Evolutionary conservation across 768 basidiomycete species (phyloP), one percentile per base, ranked within the genome.

Genomic region (Psilocybe cubensis): DNA sequence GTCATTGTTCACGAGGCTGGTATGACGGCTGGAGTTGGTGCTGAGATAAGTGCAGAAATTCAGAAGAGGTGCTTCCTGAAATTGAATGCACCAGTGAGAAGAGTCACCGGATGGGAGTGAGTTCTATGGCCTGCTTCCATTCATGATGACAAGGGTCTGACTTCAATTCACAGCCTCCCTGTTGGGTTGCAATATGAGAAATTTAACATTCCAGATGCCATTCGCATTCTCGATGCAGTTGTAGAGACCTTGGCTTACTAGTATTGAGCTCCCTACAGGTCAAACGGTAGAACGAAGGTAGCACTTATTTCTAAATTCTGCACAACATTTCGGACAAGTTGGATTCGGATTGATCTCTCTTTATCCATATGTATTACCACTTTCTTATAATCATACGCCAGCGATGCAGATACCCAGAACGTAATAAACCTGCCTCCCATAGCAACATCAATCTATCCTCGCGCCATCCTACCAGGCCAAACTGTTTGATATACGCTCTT

Each of bases 21-120:
- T 2, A 82, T 86, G 68, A 91, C 89, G 2, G 93, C 86, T 2
- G 92, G 95, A 20, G 90, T 88, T n/a, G 94, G 93, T 10, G 89
- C 88, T 11, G 93, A 98, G 69, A 92, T 98, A 41, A 87, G 89
- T n/a, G 91, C 92, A 0, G 92, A 96, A 72, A 77, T 98, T 4
- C 93, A 93, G 75, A 89, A 89, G 72, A 77, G 89, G 57, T 94
- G 91, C 62, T 97, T 97, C 75, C 76, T 97, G 66, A 89, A 88
- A 70, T 73, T 98, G 48, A 84, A 92, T 53, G 94, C 95, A 7
- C 95, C 95, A 0, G 89, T 98, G 21, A 89, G 82, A 66, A 77
- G 94, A 38, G 85, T 98, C 17, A 85, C 91, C 2, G 93, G 92
- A 25, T 98, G 96, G 96, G 95, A 97, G 94, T 96, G 66, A 82